Conservation (phyloP, 2,329 filamentous ascomycete genomes). For the Aspergillus candidus region DNA sequence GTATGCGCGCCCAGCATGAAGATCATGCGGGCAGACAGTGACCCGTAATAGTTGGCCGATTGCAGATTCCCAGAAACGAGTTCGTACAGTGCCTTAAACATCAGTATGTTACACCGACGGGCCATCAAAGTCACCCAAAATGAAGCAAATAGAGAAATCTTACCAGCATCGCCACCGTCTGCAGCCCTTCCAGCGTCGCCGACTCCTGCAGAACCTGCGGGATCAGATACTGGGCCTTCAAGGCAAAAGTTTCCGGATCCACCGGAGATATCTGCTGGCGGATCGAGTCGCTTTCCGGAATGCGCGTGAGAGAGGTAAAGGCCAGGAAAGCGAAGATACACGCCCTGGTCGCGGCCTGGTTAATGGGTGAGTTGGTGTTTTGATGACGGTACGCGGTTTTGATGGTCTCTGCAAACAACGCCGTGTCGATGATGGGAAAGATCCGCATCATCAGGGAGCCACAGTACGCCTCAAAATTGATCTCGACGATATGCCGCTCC, state of each 20-base stretch:
- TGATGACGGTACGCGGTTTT: conserved; percentile 39
- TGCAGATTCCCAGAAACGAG: conserved; percentile 45
- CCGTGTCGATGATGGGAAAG: conserved; percentile 46
- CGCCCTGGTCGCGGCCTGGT: conserved; percentile 36
- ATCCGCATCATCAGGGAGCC: conserved; percentile 37
- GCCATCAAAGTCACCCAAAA: too few species aligned
- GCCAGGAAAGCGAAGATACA: conserved; percentile 48
- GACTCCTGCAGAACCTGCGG: conserved; percentile 40
- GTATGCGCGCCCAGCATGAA: conserved; percentile 47
- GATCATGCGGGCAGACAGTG: conserved; percentile 44
- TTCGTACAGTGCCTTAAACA: conserved; percentile 39
- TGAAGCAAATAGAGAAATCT: conserved; percentile 12
- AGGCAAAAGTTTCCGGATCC: conserved; percentile 38
- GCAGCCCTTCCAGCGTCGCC: conserved; percentile 38
- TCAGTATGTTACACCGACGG: not conserved
- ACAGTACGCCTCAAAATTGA: conserved; percentile 27
- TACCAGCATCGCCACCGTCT: conserved; percentile 47
- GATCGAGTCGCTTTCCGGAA: conserved; percentile 11
- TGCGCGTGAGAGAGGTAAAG: conserved; percentile 26
- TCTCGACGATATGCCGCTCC: conserved; percentile 23
- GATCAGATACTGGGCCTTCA: conserved; percentile 40
- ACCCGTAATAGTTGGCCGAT: conserved; percentile 40
- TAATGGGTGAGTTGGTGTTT: conserved; percentile 10
- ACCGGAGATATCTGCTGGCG: conserved; percentile 15
- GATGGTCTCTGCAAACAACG: conserved; percentile 45